Conservation (phyloP, 2,329 filamentous ascomycete species). For the Aureobasidium sp. region DNA sequence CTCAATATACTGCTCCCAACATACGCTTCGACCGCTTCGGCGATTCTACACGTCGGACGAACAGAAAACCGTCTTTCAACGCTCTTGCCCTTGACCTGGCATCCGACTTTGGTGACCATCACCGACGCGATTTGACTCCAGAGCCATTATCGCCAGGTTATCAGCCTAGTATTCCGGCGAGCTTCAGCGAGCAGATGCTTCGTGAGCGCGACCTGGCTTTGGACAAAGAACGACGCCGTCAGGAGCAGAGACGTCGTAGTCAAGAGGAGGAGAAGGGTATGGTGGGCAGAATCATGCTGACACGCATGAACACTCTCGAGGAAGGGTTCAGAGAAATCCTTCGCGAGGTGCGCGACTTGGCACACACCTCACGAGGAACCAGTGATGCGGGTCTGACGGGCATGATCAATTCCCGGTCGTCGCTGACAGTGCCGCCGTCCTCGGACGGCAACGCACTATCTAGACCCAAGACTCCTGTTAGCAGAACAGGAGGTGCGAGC, state of each 20-base stretch:
- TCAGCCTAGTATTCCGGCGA: slow-evolving; percentile 29
- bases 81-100: slow-evolving; percentile 56
- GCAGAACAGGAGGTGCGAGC: neutral
- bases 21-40: slow-evolving; percentile 38
- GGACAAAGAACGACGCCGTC: slow-evolving; percentile 24
- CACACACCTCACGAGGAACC: slow-evolving; percentile 22
- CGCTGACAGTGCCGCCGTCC: neutral
- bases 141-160: slow-evolving; percentile 38
- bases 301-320: slow-evolving; percentile 87
- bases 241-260: slow-evolving; percentile 30
- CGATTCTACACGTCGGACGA: slow-evolving; percentile 11
- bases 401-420: neutral
- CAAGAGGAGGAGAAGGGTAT: slow-evolving; percentile 59
- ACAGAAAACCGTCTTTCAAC: slow-evolving; percentile 57
- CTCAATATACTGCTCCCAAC: slow-evolving; percentile 52
- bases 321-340: slow-evolving; percentile 73
- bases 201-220: slow-evolving; percentile 47
- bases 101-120: slow-evolving; percentile 60
- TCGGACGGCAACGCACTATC: neutral
- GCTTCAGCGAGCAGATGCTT: slow-evolving; percentile 44
- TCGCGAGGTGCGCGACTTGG: slow-evolving; percentile 30
- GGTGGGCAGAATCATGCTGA: slow-evolving; percentile 72
- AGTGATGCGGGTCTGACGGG: slow-evolving; percentile 21
- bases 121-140: slow-evolving; percentile 39
- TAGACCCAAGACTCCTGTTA: slow-evolving; percentile 9